A percentile compares a stretch with the other conserved stretches of the same genome.
Evolutionary conservation across 2,329 filamentous ascomycete species (phyloP).

Genomic region (Neoascochyta sp.): DNA sequence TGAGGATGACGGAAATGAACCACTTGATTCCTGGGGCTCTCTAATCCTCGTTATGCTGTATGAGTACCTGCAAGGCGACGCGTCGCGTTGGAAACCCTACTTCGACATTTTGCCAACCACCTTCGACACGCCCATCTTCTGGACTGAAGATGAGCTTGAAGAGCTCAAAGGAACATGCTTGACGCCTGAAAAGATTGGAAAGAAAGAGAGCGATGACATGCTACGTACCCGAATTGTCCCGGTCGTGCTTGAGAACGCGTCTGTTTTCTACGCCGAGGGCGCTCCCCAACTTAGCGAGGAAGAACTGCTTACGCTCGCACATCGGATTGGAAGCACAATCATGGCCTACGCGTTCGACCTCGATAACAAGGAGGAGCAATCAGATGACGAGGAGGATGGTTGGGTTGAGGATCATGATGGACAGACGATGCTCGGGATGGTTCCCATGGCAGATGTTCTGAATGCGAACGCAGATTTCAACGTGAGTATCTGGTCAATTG

Average conservation of each 20-base stretch:
- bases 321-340: slow-evolving; percentile 20
- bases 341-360: slow-evolving; percentile 26
- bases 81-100: slow-evolving; percentile 22
- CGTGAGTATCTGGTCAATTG: slow-evolving; percentile 3
- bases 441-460: slow-evolving; percentile 23
- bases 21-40: slow-evolving; percentile 19
- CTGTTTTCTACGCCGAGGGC: slow-evolving; percentile 10
- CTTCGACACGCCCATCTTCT: slow-evolving; percentile 25
- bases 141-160: slow-evolving; percentile 15
- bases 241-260: slow-evolving; percentile 9
- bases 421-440: slow-evolving; percentile 21
- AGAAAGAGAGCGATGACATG: slow-evolving; percentile 17
- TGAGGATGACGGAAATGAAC: slow-evolving; percentile 13
- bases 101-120: slow-evolving; percentile 15
- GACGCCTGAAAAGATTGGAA: slow-evolving; percentile 20
- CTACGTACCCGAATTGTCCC: slow-evolving; percentile 13
- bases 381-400: slow-evolving; percentile 20
- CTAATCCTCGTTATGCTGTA: slow-evolving; percentile 20
- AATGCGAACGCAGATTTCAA: slow-evolving; percentile 26
- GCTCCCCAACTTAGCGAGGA: slow-evolving; percentile 2
- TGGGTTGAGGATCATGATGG: slow-evolving; percentile 24
- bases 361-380: slow-evolving; percentile 14
- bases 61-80: slow-evolving; percentile 17
- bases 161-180: slow-evolving; percentile 19
- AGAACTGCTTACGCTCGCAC: slow-evolving; percentile 18